A percentile compares a stretch with the other conserved stretches of the same genome.
Evolutionary conservation across 1,284 basidiomycete genomes (phyloP).

Genomic region (Kwoniella shivajii): DNA sequence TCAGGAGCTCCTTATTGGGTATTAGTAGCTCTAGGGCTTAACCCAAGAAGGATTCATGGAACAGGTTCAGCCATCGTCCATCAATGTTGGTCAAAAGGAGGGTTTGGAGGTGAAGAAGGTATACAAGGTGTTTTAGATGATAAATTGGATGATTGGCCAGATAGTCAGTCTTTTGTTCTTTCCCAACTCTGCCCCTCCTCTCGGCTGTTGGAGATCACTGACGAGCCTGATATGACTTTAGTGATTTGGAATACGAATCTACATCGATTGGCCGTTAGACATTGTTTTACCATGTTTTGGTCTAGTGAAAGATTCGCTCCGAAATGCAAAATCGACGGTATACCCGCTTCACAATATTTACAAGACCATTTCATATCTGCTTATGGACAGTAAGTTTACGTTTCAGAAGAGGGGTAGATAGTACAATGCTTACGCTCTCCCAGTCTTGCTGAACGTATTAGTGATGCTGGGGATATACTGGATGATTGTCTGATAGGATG

Average conservation of each 20-base stretch:
- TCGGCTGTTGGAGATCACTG: neutral
- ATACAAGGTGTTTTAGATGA: constrained; percentile 17
- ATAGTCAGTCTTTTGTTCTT: constrained; percentile 23
- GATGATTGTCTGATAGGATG: constrained; percentile 65
- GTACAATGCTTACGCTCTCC: constrained; percentile 5
- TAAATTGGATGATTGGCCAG: constrained; percentile 29
- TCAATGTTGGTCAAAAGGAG: constrained; percentile 26
- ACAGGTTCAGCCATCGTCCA: constrained; percentile 35
- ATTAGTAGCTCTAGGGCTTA: constrained; percentile 32
- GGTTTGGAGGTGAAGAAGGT: constrained; percentile 32
- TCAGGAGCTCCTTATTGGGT: constrained; percentile 43
- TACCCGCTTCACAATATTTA: constrained; percentile 26
- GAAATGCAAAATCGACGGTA: constrained; percentile 36
- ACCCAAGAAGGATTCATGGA: constrained; percentile 34
- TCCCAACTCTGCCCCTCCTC: neutral
- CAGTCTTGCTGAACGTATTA: constrained; percentile 35
- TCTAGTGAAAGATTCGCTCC: constrained; percentile 37
- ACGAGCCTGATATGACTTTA: no score
- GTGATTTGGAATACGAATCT: constrained; percentile 47
- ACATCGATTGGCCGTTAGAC: constrained; percentile 35
- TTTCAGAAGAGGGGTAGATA: neutral
- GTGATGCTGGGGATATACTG: constrained; percentile 55
- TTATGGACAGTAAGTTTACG: constrained; percentile 35
- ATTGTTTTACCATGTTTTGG: constrained; percentile 44
- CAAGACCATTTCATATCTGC: constrained; percentile 21